These are phyloP conservation scores for Lipomyces yamanashiensis DNA, from an alignment of 805 yeast genomes.

Conservation along the genomic window DNA sequence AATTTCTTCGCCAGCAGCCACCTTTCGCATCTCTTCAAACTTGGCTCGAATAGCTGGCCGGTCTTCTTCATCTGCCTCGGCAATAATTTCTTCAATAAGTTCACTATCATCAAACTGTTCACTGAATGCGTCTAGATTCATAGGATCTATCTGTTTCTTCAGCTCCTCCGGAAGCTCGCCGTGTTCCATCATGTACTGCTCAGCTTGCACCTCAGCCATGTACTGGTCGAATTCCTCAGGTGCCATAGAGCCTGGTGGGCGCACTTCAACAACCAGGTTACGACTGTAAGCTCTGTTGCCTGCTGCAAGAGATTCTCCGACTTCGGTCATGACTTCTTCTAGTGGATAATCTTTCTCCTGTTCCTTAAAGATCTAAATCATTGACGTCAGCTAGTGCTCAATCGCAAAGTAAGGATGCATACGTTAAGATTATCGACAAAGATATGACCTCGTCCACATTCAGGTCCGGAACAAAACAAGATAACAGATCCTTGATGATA, in stretches of 20 bases:
- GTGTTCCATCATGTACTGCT: not conserved
- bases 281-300: slow-evolving; percentile 22
- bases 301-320: slow-evolving; percentile 10
- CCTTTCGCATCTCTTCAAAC: not conserved
- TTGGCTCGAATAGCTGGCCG: not conserved
- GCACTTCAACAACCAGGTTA: slow-evolving; percentile 24
- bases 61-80: not conserved
- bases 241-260: slow-evolving; percentile 31
- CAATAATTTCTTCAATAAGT: slow-evolving; percentile 3
- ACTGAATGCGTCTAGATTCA: not conserved
- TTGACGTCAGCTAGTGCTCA: not conserved
- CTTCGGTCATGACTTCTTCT: slow-evolving; percentile 14
- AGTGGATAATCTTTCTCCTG: slow-evolving; percentile 8
- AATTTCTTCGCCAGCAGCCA: too few relatives aligned
- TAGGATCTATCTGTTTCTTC: not conserved
- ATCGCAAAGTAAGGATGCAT: not conserved
- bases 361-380: slow-evolving; percentile 12
- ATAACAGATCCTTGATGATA: slow-evolving; percentile 28
- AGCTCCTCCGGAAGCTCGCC: not conserved
- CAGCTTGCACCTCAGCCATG: slow-evolving; percentile 11
- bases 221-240: slow-evolving; percentile 23
- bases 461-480: slow-evolving; percentile 10
- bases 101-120: not conserved
- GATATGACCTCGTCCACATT: slow-evolving; percentile 19
- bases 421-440: slow-evolving; percentile 25